Percentiles rank a stretch among this genome's conserved stretches.
phyloP scores from a whole-genome alignment of 2,329 filamentous ascomycete species.

The Pezicula rhizophila region DNA sequence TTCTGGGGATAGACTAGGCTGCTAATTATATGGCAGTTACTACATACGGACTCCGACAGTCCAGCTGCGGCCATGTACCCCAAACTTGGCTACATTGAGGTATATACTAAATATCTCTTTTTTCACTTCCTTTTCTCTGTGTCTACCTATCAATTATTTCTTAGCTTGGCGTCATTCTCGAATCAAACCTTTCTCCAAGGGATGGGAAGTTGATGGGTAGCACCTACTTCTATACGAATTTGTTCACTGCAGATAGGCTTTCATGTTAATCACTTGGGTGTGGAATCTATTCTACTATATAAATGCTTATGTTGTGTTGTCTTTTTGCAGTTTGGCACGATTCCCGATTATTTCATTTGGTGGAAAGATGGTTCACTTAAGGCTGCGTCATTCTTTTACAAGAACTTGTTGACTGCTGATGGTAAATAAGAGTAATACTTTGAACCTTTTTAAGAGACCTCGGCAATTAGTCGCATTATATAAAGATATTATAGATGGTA shows the following conservation, averaged over 20 bases:
- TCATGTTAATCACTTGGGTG: neutral
- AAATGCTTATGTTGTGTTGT: neutral
- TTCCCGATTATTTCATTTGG: constrained; percentile 47
- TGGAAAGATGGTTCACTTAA: constrained; percentile 40
- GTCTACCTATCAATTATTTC: neutral
- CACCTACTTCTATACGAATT: too few species aligned
- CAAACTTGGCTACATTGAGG: constrained; percentile 48
- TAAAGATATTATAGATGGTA: too few species aligned
- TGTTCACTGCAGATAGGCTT: too few species aligned
- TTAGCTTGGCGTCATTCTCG: neutral
- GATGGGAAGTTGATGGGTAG: too few species aligned
- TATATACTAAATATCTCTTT: constrained; percentile 15
- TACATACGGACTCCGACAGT: constrained; percentile 47
- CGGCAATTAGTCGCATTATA: too few species aligned
- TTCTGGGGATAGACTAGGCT: neutral
- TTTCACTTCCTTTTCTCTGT: neutral
- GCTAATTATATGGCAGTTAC: constrained; percentile 31
- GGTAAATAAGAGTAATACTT: too few species aligned
- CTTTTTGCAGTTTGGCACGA: constrained; percentile 33
- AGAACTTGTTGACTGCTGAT: constrained; percentile 35
- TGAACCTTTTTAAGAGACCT: too few species aligned
- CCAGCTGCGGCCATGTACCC: constrained; percentile 48
- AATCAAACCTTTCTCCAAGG: too few species aligned
- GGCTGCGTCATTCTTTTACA: constrained; percentile 53
- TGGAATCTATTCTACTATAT: neutral